phyloP scores from a whole-genome alignment of 805 yeast species.

The Kodamaea neixiangensis region DNA sequence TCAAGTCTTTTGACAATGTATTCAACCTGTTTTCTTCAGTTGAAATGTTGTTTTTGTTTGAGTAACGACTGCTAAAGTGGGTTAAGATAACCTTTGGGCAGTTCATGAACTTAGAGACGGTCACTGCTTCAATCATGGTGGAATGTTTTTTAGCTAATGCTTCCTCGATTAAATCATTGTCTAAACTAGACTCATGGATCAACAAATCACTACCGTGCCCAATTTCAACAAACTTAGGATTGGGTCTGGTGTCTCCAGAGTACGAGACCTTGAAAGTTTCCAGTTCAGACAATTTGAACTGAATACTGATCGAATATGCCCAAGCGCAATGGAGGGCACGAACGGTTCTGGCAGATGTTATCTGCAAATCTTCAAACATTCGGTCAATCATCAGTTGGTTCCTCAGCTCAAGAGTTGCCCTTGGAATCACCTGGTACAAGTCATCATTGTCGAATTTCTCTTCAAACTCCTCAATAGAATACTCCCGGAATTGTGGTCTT shows the following conservation, averaged over 20 bases:
- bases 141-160: conserved; percentile 84
- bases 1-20: conserved; percentile 23
- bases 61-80: conserved; percentile 89
- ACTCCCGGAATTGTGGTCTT: conserved; percentile 31
- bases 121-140: conserved; percentile 84
- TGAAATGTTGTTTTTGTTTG: conserved; percentile 36
- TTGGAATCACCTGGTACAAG: conserved; percentile 15
- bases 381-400: conserved; percentile 27
- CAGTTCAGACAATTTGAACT: conserved; percentile 46
- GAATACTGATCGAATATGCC: conserved; percentile 66
- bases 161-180: conserved; percentile 72
- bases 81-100: conserved; percentile 75
- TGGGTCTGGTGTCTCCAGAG: conserved; percentile 96
- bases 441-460: conserved; percentile 28
- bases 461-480: conserved; percentile 34
- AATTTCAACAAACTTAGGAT: conserved; percentile 58
- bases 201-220: conserved; percentile 72
- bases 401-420: conserved; percentile 28
- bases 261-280: conserved; percentile 70
- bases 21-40: conserved; percentile 24
- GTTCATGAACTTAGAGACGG: conserved; percentile 67
- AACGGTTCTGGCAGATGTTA: conserved; percentile 55
- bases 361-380: conserved; percentile 44
- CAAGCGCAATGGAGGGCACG: conserved; percentile 83
- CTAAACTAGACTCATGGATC: conserved; percentile 93